Base-by-base conservation (phyloP, 208 protist species). In the Wallacemonas collosoma region DNA sequence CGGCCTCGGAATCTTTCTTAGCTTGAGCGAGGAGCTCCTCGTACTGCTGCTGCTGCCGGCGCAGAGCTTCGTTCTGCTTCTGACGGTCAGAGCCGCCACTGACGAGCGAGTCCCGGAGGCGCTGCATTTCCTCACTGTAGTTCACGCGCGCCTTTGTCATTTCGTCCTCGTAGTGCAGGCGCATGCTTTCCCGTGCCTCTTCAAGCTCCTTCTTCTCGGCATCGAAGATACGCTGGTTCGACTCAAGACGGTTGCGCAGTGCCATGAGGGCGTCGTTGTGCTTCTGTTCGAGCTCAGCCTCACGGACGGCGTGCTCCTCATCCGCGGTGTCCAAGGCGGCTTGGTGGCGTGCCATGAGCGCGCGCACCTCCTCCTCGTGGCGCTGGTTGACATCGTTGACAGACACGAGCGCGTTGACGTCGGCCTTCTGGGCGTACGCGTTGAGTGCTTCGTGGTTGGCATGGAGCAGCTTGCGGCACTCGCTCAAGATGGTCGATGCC, bases 151-250 rank as follows among this genome's bases (percentile, higher is more conserved):
- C 67, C 17, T 72, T 69, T 2, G 56, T 48, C 14, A 86, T 45
- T 36, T 79, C 68, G 38, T 86, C 77, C 41, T 83, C 79, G 76
- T 87, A 82, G 47, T 43, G 55, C 9, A 76, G 63, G 57, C 76
- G 75, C 74, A 82, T 71, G 47, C 50, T 79, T 26, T 85, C 77
- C 26, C 45, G 56, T 53, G 81, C 79, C 14, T 70, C 69, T 1
- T 40, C 60, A 58, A 73, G 48, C 54, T 76, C 71, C 40, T 79
- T 81, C 60, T 70, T 71, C 70, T 86, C 84, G 50, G 69, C 38
- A 11, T 84, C 78, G 41, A 70, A 83, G 36, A 81, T 77, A 47
- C 75, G 76, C 58, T 75, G 62, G 44, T 88, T 79, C 6, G 77
- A 76, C 40, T 61, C 54, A 1, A 71, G 61, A 3, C 64, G 36